Evolutionary conservation across 208 protist genomes (phyloP).

Genomic region (Leishmania gerbilli): DNA sequence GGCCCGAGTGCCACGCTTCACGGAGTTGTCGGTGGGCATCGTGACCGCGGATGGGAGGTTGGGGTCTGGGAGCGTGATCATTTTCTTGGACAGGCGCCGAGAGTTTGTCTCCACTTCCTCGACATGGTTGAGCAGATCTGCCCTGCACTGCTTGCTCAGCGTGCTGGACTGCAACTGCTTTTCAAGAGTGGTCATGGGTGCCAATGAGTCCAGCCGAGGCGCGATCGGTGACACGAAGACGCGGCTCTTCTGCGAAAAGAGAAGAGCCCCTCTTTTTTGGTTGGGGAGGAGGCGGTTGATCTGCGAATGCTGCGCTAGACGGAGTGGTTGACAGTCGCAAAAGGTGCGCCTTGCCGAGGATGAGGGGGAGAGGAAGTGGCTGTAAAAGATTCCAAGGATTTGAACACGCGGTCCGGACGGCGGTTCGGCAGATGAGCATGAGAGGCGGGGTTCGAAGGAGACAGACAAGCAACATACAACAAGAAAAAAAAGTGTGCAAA

Average conservation of each 20-base stretch:
- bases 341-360: background rate
- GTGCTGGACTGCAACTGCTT: slow-evolving; percentile 60
- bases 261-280: background rate
- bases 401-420: background rate
- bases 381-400: background rate
- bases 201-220: background rate
- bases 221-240: background rate
- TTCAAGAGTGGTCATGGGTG: slow-evolving; percentile 64
- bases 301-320: background rate
- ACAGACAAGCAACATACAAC: background rate
- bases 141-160: slow-evolving; percentile 65
- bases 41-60: slow-evolving; percentile 56
- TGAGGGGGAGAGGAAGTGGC: background rate
- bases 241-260: background rate
- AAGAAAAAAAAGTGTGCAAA: background rate
- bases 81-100: slow-evolving; percentile 56
- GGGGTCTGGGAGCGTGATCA: slow-evolving; percentile 38
- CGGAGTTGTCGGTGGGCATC: slow-evolving; percentile 30
- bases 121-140: slow-evolving; percentile 69
- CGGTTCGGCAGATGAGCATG: background rate
- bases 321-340: background rate
- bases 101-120: slow-evolving; percentile 64
- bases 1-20: slow-evolving; percentile 25
- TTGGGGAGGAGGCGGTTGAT: background rate
- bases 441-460: background rate